Conservation (phyloP, 306 rosid species). For the Sicyos baderoa region DNA sequence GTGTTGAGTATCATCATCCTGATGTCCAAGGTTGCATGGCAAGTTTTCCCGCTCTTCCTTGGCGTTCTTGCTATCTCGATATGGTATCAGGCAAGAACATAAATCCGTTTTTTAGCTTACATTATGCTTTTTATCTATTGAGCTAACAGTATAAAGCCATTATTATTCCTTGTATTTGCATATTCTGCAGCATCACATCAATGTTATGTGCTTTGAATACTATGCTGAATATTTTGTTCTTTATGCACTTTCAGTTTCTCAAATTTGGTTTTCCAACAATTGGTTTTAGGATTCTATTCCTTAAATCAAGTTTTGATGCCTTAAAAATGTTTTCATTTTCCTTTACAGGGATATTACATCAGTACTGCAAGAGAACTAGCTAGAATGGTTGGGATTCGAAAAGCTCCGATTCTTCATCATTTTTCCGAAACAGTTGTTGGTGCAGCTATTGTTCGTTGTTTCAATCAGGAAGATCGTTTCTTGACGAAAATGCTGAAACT, state of each 20-base stretch:
- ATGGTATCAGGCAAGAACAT: conserved; percentile 63
- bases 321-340: not conserved
- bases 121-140: not conserved
- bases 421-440: conserved; percentile 69
- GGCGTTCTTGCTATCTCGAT: conserved; percentile 48
- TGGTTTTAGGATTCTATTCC: not conserved
- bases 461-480: conserved; percentile 56
- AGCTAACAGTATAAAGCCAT: not conserved
- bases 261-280: not conserved
- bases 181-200: not conserved
- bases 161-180: not conserved
- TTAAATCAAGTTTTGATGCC: not conserved
- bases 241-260: not conserved
- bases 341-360: conserved; percentile 61
- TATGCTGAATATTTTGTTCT: not conserved
- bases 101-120: not conserved
- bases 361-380: conserved; percentile 76
- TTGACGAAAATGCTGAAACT: conserved; percentile 33
- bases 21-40: conserved; percentile 79
- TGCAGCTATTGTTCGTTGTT: conserved; percentile 58
- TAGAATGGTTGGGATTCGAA: conserved; percentile 70
- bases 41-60: conserved; percentile 58
- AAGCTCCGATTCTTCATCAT: conserved; percentile 77
- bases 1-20: conserved; percentile 56
- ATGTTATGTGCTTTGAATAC: not conserved